A percentile compares a stretch with the other conserved stretches of the same genome.
These are phyloP conservation scores for Teratosphaeria gauchensis DNA, from an alignment of 2,329 filamentous ascomycete genomes.

Conservation along the genomic window DNA sequence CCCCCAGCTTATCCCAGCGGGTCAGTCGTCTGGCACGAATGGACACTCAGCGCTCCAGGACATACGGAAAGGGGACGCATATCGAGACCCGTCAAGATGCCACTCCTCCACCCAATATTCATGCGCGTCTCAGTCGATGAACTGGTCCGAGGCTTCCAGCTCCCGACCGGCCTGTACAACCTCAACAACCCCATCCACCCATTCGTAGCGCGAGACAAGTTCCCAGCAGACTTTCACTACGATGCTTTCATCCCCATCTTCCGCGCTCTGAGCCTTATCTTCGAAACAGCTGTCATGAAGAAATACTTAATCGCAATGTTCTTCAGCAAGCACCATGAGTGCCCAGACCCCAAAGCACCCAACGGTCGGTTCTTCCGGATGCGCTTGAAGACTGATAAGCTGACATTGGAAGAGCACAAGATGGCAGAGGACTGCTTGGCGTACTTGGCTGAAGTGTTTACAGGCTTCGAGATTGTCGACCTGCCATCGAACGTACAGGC, in stretches of 20 bases:
- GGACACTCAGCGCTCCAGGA: background rate
- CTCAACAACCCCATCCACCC: background rate
- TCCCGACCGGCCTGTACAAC: background rate
- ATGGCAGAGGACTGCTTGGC: background rate
- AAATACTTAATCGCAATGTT: background rate
- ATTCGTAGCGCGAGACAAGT: background rate
- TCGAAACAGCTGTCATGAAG: background rate
- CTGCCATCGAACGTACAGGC: background rate
- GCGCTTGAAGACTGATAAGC: background rate
- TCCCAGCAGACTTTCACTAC: background rate
- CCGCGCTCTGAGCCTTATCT: background rate
- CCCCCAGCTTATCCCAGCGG: background rate
- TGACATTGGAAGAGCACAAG: background rate
- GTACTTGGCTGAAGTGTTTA: background rate
- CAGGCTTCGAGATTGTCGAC: background rate
- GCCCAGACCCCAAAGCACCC: background rate
- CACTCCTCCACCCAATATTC: background rate
- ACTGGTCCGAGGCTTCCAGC: background rate
- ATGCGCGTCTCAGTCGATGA: background rate
- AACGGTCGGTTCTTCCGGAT: background rate
- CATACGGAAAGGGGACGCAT: background rate
- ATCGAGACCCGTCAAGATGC: background rate
- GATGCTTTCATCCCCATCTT: background rate
- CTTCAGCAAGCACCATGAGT: background rate
- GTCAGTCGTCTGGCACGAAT: background rate